Percentiles rank a stretch among this genome's conserved stretches.
phyloP scores from a whole-genome alignment of 2,329 filamentous ascomycete species.

The Colletotrichum noveboracense region DNA sequence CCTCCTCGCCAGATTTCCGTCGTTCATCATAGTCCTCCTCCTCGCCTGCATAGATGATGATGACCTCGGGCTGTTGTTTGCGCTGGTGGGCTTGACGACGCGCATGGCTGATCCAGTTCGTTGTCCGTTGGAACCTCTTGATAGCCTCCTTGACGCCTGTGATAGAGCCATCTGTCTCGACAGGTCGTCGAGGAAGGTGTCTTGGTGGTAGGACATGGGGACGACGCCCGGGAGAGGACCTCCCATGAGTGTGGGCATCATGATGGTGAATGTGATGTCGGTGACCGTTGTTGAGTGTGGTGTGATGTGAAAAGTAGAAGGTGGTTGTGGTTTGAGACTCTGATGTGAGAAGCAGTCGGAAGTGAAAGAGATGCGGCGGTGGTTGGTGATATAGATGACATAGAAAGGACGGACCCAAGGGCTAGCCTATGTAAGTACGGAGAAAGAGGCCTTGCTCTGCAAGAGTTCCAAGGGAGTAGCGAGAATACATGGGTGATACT shows the following conservation, averaged over 20 bases:
- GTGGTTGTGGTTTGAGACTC: neutral
- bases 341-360: accelerated
- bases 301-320: neutral
- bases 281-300: neutral
- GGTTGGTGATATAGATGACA: constrained; percentile 12
- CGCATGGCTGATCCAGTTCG: constrained; percentile 59
- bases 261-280: constrained; percentile 20
- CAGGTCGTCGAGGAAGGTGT: constrained; percentile 55
- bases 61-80: constrained; percentile 71
- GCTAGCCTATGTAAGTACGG: constrained; percentile 32
- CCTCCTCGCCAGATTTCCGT: constrained; percentile 48
- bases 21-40: constrained; percentile 62
- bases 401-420: constrained; percentile 23
- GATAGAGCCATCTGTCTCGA: constrained; percentile 56
- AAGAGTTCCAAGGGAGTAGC: constrained; percentile 34
- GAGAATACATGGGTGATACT: constrained; percentile 34
- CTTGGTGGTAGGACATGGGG: constrained; percentile 39
- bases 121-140: constrained; percentile 55
- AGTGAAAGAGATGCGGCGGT: neutral
- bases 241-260: constrained; percentile 41
- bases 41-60: constrained; percentile 52
- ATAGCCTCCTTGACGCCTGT: constrained; percentile 51
- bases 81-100: constrained; percentile 69
- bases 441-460: constrained; percentile 21
- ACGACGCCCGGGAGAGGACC: constrained; percentile 33